Evolutionary conservation across 352 stramenopile genomes (phyloP).

Genomic region (Phytophthora fragariaefolia): DNA sequence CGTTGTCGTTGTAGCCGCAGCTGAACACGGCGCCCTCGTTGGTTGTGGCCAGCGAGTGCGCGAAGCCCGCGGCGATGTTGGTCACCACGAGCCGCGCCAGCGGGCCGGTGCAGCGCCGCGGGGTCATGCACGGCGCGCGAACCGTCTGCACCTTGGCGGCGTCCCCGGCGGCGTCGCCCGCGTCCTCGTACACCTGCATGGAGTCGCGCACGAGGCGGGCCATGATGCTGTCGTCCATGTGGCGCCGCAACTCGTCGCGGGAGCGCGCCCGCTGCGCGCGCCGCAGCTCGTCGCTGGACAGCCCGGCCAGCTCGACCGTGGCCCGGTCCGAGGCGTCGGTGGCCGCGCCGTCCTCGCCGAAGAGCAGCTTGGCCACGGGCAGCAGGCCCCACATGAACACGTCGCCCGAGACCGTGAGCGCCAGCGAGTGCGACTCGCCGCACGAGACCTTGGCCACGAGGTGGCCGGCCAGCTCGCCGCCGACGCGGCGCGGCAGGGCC

Average conservation of each 20-base stretch:
- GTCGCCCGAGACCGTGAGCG: constrained; percentile 56
- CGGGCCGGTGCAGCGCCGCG: constrained; percentile 34
- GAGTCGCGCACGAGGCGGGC: constrained; percentile 65
- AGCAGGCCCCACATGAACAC: constrained; percentile 85
- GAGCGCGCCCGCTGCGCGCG: constrained; percentile 28
- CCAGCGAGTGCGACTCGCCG: constrained; percentile 79
- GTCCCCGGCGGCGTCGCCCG: constrained; percentile 37
- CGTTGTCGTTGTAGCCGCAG: constrained; percentile 88
- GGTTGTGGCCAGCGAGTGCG: constrained; percentile 73
- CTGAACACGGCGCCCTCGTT: constrained; percentile 60
- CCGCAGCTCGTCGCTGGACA: constrained; percentile 43
- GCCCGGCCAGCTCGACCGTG: constrained; percentile 61
- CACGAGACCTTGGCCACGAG: constrained; percentile 75
- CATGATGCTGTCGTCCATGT: constrained; percentile 65
- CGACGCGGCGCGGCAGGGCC: constrained; percentile 48
- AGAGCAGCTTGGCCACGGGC: constrained; percentile 56
- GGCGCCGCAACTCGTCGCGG: constrained; percentile 27
- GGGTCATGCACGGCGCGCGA: constrained; percentile 56
- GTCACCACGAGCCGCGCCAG: constrained; percentile 51
- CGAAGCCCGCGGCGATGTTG: constrained; percentile 73
- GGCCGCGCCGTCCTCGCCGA: constrained; percentile 35
- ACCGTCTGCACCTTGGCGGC: constrained; percentile 62
- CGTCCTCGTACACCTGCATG: constrained; percentile 69
- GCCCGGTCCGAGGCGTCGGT: constrained; percentile 55
- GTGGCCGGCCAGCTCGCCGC: constrained; percentile 57